Base-by-base conservation (phyloP, 495 filamentous ascomycete genomes). In the Friedmanniomyces simplex region DNA sequence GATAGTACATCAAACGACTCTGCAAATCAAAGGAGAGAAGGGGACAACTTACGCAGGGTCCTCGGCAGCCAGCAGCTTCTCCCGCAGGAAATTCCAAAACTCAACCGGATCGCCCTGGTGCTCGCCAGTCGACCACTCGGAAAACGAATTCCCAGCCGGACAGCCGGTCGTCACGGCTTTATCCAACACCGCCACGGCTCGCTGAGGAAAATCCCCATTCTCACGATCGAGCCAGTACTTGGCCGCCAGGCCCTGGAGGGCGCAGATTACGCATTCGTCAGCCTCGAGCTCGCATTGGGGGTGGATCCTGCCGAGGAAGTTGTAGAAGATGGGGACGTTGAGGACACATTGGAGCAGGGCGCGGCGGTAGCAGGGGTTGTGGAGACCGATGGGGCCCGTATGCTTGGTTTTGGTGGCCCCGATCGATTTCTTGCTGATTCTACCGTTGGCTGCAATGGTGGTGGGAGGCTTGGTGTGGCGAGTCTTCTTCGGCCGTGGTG, bases 91-190 rank as follows among this genome's bases (percentile, higher is more conserved):
- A 13, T 25, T 1, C 16, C 28, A 49, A 14, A 56, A 36, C 39
- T 56, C 54, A 16, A 47, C 13, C 43, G 54, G 54, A 49, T 56
- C 54, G 22, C 30, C 43, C 41, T 56, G 54, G 54, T 20, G 18
- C 12, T 21, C 48, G 12, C 54, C 16, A 46, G 20, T 24, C 8
- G 25, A 34, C 8, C 11, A n/a, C 18, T 50, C 25, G 43, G 7
- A 47, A 21, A 47, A 50, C 5, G 20, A n/a, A 45, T 43, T 26
- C 6, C 10, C 42, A 4, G 12, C 41, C 7, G 6, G 6, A 14
- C 22, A 18, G 18, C 24, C 2, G 30, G 2, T 6, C 7, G 22
- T 18, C 20, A 48, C 7, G 30, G 43, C 43, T 24, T 48, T 47
- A 41, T 56, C 25, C 12, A 56, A 34, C 20, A n/a, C 22, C 26